Conservation (phyloP, 805 yeast genomes). For the Komagataella populi region DNA sequence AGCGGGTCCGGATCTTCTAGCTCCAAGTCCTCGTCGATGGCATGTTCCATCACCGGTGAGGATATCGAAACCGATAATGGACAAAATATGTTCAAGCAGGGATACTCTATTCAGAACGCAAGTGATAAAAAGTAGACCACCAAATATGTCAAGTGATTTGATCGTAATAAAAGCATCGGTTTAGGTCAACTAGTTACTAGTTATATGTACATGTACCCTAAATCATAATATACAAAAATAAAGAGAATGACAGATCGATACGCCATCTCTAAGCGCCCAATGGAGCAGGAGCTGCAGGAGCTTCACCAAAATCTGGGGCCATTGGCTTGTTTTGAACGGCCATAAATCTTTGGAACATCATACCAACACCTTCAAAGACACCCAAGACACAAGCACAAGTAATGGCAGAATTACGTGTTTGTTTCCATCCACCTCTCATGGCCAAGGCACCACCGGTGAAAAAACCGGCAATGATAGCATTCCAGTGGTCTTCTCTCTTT, state of each 20-base stretch:
- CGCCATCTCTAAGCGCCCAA: conserved; percentile 9
- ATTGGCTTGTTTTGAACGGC: conserved; percentile 72
- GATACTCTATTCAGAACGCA: not conserved
- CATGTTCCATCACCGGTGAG: not conserved
- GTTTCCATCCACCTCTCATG: conserved; percentile 97
- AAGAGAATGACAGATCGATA: not conserved
- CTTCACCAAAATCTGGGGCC: conserved; percentile 43
- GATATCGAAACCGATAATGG: not conserved
- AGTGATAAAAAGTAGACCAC: not conserved
- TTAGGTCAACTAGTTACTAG: not conserved
- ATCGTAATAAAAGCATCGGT: not conserved
- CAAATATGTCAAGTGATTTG: not conserved
- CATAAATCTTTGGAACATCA: conserved; percentile 84
- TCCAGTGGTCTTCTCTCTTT: conserved; percentile 97
- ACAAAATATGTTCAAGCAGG: not conserved
- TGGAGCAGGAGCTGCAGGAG: conserved; percentile 10
- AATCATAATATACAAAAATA: conserved; percentile 1
- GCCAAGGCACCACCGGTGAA: conserved; percentile 97
- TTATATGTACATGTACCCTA: not conserved
- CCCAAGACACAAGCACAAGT: conserved; percentile 96
- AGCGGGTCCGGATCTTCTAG: not conserved
- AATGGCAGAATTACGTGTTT: conserved; percentile 90
- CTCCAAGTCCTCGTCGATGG: not conserved
- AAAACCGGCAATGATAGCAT: conserved; percentile 95
- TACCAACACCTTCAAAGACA: conserved; percentile 95